Base-by-base conservation (phyloP, 768 basidiomycete species). In the Mycena vitilis region DNA sequence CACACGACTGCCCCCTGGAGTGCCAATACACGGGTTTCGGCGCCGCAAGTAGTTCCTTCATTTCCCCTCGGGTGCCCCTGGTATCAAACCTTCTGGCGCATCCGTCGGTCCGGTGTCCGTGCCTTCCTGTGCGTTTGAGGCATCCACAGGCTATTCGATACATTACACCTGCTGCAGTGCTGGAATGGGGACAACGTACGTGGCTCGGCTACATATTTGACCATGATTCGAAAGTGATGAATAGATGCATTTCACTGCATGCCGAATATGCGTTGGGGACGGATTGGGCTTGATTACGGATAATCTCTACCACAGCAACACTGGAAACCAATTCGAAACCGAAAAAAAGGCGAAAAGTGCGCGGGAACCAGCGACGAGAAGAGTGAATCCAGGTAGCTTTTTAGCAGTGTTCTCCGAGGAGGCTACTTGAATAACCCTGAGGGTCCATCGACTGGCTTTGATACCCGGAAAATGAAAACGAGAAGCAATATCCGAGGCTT, bases 391-490 rank as follows among this genome's bases (percentile, higher is more conserved):
- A 52, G 44, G 55, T 68, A 68, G 42, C 60, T 68, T 63, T 68
- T 68, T 68, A 48, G 40, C 66, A 61, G 60, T 18, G 44, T 58
- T 58, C 59, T 55, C 60, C 66, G 55, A 68, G 66, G 66, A 56
- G 66, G 45, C 59, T 66, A 47, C 58, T 49, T 49, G 2, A 22
- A 23, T 37, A 66, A 22, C 36, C 51, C 45, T 40, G n/a, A 66
- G 37, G 22, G 9, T 12, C 11, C 25, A 37, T 25, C 49, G 45
- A 36, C 23, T n/a, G 47, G 54, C 54, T 56, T 68, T 63, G 67
- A 68, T 68, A 44, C 67, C 67, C 67, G 61, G 61, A 38, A 52
- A 25, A 68, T 63, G 57, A 67, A 62, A 62, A 56, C 53, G 66
- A 61, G 66, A 62, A 62, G 66, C 25, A 53, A 61, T 42, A 25